Evolutionary conservation across 2,329 filamentous ascomycete genomes (phyloP), one percentile per base, ranked within the genome.

Genomic region (Fusarium napiforme): DNA sequence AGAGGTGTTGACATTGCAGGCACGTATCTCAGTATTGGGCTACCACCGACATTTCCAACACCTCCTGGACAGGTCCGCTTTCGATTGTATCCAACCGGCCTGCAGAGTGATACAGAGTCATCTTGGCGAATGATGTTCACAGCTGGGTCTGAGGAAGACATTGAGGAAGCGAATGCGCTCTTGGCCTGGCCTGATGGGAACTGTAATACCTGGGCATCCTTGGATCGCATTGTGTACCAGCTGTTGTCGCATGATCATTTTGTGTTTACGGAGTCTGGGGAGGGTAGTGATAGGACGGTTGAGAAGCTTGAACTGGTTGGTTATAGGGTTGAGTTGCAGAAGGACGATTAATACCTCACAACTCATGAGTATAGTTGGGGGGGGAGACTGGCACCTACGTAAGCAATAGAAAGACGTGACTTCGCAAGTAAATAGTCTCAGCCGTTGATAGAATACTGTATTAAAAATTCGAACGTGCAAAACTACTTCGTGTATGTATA

Each of bases 271-370:
- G 69, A 72, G 16, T 12, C n/a, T 55, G 46, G 16, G 0, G 9
- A 23, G 3, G 46, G 43, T 0, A 19, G 23, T 30, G 23, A 42
- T 1, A 69, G 64, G 3, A 12, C 3, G 0, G 63, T 16, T 39
- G 32, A 36, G 12, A 39, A 43, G 7, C 36, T 72, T 3, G 70
- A 69, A 10, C 69, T 72, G 30, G 65, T 61, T 2, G 56, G 70
- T 2, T 72, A 72, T 15, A 52, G 56, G 2, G 64, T 69, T 15
- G 23, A 46, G 4, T 5, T 72, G 14, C 34, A 30, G 7, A 62
- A 43, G 19, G 36, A 65, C 7, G 18, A 34, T 1, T 66, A 42
- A 66, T 18, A 9, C 7, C 10, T 3, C 2, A 15, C 7, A 8
- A 21, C 12, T 6, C 12, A 26, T 6, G 2, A 21, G 2, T 14